A percentile compares a stretch with the other conserved stretches of the same genome.
Conservation (phyloP, 805 yeast genomes). For the Lachancea mirantina region DNA sequence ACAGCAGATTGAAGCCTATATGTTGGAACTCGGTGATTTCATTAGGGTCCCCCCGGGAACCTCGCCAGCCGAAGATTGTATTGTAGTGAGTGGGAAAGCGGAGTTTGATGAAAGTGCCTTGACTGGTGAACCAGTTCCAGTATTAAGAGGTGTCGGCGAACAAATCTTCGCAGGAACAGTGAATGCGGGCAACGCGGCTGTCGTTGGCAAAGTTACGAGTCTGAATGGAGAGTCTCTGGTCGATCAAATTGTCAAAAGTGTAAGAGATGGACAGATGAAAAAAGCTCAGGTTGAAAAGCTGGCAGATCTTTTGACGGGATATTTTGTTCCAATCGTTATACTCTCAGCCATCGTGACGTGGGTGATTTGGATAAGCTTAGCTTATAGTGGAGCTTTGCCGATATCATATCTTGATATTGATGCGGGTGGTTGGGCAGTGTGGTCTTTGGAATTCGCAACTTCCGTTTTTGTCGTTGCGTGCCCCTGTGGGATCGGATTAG, state of each 20-base stretch:
- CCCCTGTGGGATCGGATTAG: conserved; percentile 80
- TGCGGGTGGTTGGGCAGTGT: conserved; percentile 67
- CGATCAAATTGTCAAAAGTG: conserved; percentile 63
- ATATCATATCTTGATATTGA: conserved; percentile 50
- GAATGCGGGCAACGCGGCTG: conserved; percentile 49
- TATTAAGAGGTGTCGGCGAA: conserved; percentile 50
- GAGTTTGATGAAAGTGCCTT: conserved; percentile 56
- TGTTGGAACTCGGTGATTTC: conserved; percentile 46
- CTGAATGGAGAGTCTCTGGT: conserved; percentile 58
- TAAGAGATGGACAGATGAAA: conserved; percentile 63
- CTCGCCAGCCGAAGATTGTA: conserved; percentile 54
- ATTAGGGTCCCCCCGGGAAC: conserved; percentile 47
- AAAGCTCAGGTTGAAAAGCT: conserved; percentile 67
- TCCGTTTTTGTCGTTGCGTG: conserved; percentile 79
- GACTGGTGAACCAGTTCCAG: conserved; percentile 58
- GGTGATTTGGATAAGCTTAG: conserved; percentile 60
- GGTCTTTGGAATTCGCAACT: conserved; percentile 73
- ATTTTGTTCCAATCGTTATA: conserved; percentile 66
- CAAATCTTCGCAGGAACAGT: conserved; percentile 68
- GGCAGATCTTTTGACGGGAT: conserved; percentile 62
- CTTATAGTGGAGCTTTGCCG: conserved; percentile 49
- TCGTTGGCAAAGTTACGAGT: conserved; percentile 49
- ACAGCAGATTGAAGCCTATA: conserved; percentile 34
- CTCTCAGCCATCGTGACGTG: conserved; percentile 55
- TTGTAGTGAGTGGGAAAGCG: conserved; percentile 40